phyloP scores from a whole-genome alignment of 2,329 filamentous ascomycete genomes.

The Colletotrichum musae region DNA sequence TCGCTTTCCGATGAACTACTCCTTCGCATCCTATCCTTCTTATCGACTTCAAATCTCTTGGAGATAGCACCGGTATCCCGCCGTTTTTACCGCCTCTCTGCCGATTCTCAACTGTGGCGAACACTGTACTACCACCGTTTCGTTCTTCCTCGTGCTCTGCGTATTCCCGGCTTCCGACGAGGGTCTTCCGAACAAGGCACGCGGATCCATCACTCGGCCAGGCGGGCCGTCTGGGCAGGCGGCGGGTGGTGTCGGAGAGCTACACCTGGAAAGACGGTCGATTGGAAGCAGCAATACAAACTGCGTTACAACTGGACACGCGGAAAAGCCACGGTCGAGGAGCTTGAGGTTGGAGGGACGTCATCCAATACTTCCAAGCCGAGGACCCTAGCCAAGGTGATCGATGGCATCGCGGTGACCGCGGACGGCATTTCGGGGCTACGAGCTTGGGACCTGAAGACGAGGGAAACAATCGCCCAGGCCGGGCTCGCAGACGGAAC shows the following conservation, averaged over 20 bases:
- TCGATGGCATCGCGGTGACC: slow-evolving; percentile 83
- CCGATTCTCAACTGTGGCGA: slow-evolving; percentile 93
- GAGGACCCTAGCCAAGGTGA: slow-evolving; percentile 82
- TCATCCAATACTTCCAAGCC: slow-evolving; percentile 50
- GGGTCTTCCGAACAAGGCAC: slow-evolving; percentile 49
- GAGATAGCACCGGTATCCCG: slow-evolving; percentile 76
- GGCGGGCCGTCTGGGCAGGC: slow-evolving; percentile 61
- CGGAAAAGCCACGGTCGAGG: slow-evolving; percentile 84
- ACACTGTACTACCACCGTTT: slow-evolving; percentile 89
- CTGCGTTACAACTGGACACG: slow-evolving; percentile 92
- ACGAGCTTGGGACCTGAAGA: slow-evolving; percentile 83
- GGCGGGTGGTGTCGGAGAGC: slow-evolving; percentile 55
- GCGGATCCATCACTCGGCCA: slow-evolving; percentile 62
- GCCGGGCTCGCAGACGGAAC: slow-evolving; percentile 50
- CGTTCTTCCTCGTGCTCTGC: slow-evolving; percentile 83
- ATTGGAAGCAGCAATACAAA: slow-evolving; percentile 93
- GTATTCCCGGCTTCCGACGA: slow-evolving; percentile 76
- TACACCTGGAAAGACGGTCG: slow-evolving; percentile 71
- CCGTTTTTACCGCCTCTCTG: slow-evolving; percentile 79
- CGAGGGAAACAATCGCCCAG: slow-evolving; percentile 71
- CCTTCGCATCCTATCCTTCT: slow-evolving; percentile 83
- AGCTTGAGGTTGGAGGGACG: slow-evolving; percentile 72
- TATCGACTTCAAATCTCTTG: slow-evolving; percentile 79
- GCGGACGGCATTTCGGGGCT: slow-evolving; percentile 79
- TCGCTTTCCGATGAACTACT: slow-evolving; percentile 89